A percentile compares a stretch with the other conserved stretches of the same genome.
Conservation (phyloP, 2,329 filamentous ascomycete species). For the Phyllosticta citriasiana region DNA sequence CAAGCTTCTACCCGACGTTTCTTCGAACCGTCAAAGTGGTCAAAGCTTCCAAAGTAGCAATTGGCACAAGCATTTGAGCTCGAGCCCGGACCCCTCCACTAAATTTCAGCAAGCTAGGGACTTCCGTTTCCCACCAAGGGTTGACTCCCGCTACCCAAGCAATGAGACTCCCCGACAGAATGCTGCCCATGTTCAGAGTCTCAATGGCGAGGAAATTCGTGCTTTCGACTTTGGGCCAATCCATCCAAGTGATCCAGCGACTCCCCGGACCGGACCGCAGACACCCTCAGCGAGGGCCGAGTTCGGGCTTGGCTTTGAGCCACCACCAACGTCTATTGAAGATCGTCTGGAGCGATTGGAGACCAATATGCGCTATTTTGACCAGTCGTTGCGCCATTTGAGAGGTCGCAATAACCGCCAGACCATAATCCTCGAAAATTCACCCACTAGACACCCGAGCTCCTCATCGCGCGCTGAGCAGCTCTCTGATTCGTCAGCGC, state of each 20-base stretch:
- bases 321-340: conserved; percentile 20
- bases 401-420: conserved; percentile 26
- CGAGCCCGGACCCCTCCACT: conserved; percentile 17
- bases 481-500: conserved; percentile 16
- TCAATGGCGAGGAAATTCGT: conserved; percentile 16
- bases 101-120: background rate
- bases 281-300: background rate
- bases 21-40: conserved; percentile 21
- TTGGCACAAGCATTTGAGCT: conserved; percentile 16
- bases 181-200: background rate
- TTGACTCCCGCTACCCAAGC: background rate
- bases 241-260: background rate
- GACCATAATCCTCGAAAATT: conserved; percentile 29
- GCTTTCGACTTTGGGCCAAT: conserved; percentile 30
- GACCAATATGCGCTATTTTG: conserved; percentile 20
- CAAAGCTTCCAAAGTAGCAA: conserved; percentile 28
- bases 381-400: conserved; percentile 22
- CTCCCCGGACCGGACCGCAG: conserved; percentile 13
- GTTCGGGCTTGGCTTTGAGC: conserved; percentile 10
- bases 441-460: conserved; percentile 24
- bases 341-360: conserved; percentile 26
- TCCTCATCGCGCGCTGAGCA: conserved; percentile 15
- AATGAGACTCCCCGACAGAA: background rate
- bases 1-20: conserved; percentile 16
- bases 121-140: background rate